Conservation (phyloP, 169 alveolate species). For the Eimeria necatrix region DNA sequence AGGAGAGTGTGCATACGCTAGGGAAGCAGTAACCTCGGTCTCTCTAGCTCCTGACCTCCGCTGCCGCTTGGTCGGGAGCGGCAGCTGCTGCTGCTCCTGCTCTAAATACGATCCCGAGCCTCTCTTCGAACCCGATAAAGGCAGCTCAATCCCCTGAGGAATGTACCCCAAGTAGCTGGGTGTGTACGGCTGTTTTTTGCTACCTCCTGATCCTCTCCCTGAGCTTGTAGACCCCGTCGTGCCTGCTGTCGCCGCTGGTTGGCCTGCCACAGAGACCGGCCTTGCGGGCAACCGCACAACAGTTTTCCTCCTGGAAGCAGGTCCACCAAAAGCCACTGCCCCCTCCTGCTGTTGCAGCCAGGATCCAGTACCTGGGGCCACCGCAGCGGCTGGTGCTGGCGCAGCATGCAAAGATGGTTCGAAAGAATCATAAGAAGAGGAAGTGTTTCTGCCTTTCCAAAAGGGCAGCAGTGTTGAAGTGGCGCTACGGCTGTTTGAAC, state of each 20-base stretch:
- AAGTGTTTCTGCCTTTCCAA: not conserved
- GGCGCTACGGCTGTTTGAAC: slow-evolving; percentile 33
- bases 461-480: not conserved
- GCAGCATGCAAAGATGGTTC: not conserved
- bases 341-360: not conserved
- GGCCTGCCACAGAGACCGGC: not conserved
- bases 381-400: not conserved
- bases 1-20: not conserved
- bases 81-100: slow-evolving; percentile 36
- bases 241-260: too few species aligned
- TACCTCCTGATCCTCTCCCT: not conserved
- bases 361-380: not conserved
- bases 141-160: slow-evolving; percentile 16
- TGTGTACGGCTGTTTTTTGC: slow-evolving; percentile 29
- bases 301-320: not conserved
- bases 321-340: not conserved
- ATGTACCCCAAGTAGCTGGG: slow-evolving; percentile 33
- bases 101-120: not conserved
- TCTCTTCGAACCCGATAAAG: not conserved
- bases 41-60: slow-evolving; percentile 21
- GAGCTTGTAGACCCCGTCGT: not conserved
- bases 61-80: not conserved
- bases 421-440: not conserved
- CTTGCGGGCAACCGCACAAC: not conserved
- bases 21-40: not conserved